Conservation (phyloP, 2,329 filamentous ascomycete species). For the Alternaria consortialis region DNA sequence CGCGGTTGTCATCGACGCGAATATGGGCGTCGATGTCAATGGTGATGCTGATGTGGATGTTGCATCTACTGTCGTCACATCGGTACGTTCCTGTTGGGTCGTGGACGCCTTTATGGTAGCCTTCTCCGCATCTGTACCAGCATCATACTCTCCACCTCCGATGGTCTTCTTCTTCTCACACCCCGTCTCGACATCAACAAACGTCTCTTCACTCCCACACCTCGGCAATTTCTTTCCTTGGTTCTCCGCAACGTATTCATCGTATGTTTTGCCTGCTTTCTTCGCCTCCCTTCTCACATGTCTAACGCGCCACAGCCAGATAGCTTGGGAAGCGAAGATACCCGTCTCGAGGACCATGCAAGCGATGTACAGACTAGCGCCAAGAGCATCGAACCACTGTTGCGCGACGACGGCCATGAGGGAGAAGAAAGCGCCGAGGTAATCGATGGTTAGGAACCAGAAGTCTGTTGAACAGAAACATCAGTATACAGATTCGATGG, state of each 20-base stretch:
- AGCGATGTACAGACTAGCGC: conserved; percentile 67
- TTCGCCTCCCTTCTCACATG: conserved; percentile 63
- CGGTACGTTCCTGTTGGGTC: background rate
- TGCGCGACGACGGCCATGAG: conserved; percentile 70
- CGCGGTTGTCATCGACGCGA: background rate
- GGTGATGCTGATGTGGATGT: background rate
- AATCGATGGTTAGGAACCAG: conserved; percentile 69
- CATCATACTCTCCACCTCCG: conserved; percentile 3
- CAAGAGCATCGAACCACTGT: conserved; percentile 68
- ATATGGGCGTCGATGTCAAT: background rate
- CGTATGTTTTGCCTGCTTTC: conserved; percentile 62
- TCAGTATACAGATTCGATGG: conserved; percentile 5
- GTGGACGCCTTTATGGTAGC: background rate
- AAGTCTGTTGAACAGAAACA: conserved; percentile 50
- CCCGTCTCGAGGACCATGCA: conserved; percentile 67
- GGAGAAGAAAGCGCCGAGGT: conserved; percentile 69
- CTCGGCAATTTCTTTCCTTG: conserved; percentile 34
- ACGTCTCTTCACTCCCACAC: conserved; percentile 34
- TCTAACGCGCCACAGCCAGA: conserved; percentile 67
- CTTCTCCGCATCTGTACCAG: background rate
- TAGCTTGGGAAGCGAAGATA: conserved; percentile 67
- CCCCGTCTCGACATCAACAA: conserved; percentile 40
- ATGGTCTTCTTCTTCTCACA: conserved; percentile 5
- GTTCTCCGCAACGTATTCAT: conserved; percentile 57
- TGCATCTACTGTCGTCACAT: background rate